Conservation (phyloP, 2,329 filamentous ascomycete genomes). For the Dissoconium aciculare region DNA sequence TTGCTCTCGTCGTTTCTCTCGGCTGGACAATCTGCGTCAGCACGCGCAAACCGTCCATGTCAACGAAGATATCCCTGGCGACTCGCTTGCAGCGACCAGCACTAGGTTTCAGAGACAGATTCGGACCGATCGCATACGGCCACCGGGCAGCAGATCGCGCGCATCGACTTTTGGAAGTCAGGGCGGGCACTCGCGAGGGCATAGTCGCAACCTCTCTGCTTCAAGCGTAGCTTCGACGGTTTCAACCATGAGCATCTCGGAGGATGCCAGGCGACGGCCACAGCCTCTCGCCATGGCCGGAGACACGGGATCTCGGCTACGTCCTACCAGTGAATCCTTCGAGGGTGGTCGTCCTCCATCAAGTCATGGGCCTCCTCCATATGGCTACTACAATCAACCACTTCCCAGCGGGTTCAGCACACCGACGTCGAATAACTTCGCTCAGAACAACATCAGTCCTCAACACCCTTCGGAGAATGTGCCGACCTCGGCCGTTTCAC, state of each 20-base stretch:
- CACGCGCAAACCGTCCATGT: slow-evolving; percentile 96
- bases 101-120: slow-evolving; percentile 88
- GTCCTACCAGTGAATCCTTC: slow-evolving; percentile 50
- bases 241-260: slow-evolving; percentile 51
- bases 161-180: slow-evolving; percentile 64
- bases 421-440: slow-evolving; percentile 70
- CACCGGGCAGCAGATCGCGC: slow-evolving; percentile 55
- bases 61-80: slow-evolving; percentile 88
- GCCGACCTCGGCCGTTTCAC: slow-evolving; percentile 53
- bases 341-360: slow-evolving; percentile 43
- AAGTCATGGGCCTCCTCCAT: slow-evolving; percentile 48
- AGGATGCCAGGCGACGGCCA: slow-evolving; percentile 57
- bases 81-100: slow-evolving; percentile 83
- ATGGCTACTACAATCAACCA: slow-evolving; percentile 49
- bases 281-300: slow-evolving; percentile 66
- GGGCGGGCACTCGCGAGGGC: slow-evolving; percentile 53
- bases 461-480: slow-evolving; percentile 58
- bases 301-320: slow-evolving; percentile 38
- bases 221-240: slow-evolving; percentile 70
- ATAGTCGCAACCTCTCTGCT: slow-evolving; percentile 70
- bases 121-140: slow-evolving; percentile 68
- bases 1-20: slow-evolving; percentile 81
- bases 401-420: slow-evolving; percentile 66
- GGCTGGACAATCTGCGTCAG: slow-evolving; percentile 86
- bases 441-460: slow-evolving; percentile 61